A percentile compares a stretch with the other conserved stretches of the same genome.
phyloP scores from a whole-genome alignment of 805 yeast species.

The Lipomyces sp. region DNA sequence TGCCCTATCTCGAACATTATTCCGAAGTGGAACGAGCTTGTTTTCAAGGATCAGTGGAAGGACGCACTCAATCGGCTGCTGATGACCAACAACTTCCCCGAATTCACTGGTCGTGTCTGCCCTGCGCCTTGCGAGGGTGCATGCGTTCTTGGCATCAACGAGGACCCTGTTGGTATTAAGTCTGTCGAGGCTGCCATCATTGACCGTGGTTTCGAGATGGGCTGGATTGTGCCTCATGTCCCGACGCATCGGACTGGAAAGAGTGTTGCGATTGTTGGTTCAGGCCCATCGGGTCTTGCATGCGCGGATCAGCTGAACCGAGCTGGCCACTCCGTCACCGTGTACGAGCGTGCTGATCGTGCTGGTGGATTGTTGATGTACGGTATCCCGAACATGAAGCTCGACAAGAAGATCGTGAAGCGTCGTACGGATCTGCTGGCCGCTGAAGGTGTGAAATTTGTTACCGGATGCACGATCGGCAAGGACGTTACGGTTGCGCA shows the following conservation, averaged over 20 bases:
- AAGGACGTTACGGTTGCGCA: conserved; percentile 64
- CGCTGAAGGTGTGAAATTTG: conserved; percentile 83
- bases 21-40: conserved; percentile 97
- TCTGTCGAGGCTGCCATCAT: conserved; percentile 94
- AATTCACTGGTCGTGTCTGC: conserved; percentile 95
- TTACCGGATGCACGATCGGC: conserved; percentile 76
- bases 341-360: conserved; percentile 90
- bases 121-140: conserved; percentile 99
- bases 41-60: conserved; percentile 90
- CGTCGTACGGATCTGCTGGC: conserved; percentile 87
- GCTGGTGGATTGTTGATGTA: conserved; percentile 97
- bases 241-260: conserved; percentile 82
- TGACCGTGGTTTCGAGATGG: conserved; percentile 93
- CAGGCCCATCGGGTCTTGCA: conserved; percentile 97
- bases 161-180: conserved; percentile 94
- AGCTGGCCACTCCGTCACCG: conserved; percentile 91
- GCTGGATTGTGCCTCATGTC: conserved; percentile 87
- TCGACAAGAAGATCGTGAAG: conserved; percentile 88
- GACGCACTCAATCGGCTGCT: conserved; percentile 86
- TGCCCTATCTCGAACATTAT: conserved; percentile 96
- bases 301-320: conserved; percentile 95
- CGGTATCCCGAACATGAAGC: conserved; percentile 98
- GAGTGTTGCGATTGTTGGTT: conserved; percentile 82
- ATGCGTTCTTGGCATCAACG: conserved; percentile 87
- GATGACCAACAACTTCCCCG: conserved; percentile 98